Base-by-base conservation (phyloP, 352 stramenopile species). In the Peronosclerospora sorghi region DNA sequence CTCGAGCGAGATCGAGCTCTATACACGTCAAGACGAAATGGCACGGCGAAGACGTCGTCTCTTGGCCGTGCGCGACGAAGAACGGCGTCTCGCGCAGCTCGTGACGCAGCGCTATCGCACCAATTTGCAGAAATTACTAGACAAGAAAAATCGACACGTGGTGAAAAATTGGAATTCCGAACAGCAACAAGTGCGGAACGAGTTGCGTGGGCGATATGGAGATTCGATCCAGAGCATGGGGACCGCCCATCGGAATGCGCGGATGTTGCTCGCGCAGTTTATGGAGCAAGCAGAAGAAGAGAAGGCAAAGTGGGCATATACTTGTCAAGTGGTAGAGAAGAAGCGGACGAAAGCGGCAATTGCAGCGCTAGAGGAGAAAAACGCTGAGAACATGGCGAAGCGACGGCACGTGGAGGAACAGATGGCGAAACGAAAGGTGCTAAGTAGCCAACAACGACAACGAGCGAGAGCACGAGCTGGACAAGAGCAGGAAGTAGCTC, bases 71-170 rank as follows among this genome's bases (percentile, higher is more conserved):
- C 73, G 76, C 17, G 61, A 71, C 17, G 56, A 76, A 15, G 76
- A 88, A 48, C 70, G 68, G 18, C 66, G 59, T 28, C 43, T 80
- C 1, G 66, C 76, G 32, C 73, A 83, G 51, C 54, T 81, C 23
- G 70, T 88, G 50, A 88, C 76, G 23, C 57, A 68, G 46, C 68
- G 73, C 4, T 88, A 88, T 48, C 73, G 72, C 29, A 59, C 77
- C 8, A 86, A 86, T 47, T 45, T 86, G 37, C 58, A 57, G 1
- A 51, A 54, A 15, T 46, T 89, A 45, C 76, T 76, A 41, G 29
- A 48, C 15, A 34, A 48, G 10, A 71, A 74, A 41, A 54, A 62
- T 15, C 45, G 49, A 10, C 28, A 41, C n/a, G 45, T 44, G 4
- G 58, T 68, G 10, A 55, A 45, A 1, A 42, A 65, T 15, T 50